Evolutionary conservation across 805 yeast species (phyloP), one percentile per base, ranked within the genome.

Genomic region (Priceomyces haplophilus): DNA sequence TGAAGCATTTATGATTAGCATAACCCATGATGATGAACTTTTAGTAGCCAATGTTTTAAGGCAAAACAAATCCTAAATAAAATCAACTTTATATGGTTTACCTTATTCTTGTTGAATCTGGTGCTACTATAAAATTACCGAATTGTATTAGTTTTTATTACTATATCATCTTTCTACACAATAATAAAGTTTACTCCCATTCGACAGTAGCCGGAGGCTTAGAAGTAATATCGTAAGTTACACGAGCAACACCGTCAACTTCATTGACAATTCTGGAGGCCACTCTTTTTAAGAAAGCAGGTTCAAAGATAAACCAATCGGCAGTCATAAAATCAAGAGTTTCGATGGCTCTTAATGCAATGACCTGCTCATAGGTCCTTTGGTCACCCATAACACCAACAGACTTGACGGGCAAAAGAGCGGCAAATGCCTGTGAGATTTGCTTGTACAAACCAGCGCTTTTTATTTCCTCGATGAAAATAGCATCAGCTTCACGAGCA

Each of bases 361-460:
- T 93, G 50, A 93, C 99, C 75, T 93, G 99, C 68, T 93, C 99
- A 65, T 93, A 93, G 47, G 97, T 88, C 76, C 99, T 85, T 77
- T 93, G 96, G 71, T 93, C 99, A 63, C 99, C 99, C 97, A 88
- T 88, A 52, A 93, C 99, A 75, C 99, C 99, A 44, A 93, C 99
- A 41, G 97, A 87, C 73, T 89, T 90, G 54, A 93, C 99, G 13
- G 99, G 99, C 61, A 93, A 77, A 56, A 93, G 76, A 52, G 95
- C 89, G 45, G 99, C 99, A 63, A 93, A 93, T 15, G 99, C 99
- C 74, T 93, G 99, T 36, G 97, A 85, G 55, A 93, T 93, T 61
- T 91, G 73, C 62, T 85, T 78, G 75, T 93, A 93, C 57, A 93
- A 73, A 46, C 99, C 99, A 45, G 95, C 96, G 51, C 80, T 81